Conservation (phyloP, 306 rosid genomes). For the Vigna mungo region DNA sequence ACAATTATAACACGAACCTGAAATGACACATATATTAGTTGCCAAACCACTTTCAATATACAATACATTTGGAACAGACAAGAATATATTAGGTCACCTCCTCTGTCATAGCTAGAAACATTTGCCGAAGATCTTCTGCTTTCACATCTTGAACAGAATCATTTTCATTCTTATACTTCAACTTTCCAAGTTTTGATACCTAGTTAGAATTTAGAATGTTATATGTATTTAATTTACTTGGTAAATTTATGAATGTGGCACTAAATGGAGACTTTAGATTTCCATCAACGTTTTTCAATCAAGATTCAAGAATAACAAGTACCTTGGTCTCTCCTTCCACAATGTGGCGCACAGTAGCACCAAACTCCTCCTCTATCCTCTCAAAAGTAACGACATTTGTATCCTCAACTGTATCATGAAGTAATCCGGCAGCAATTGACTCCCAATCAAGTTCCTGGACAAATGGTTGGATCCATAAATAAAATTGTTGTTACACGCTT, state of each 20-base stretch:
- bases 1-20: conserved; percentile 99
- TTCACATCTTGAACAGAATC: conserved; percentile 93
- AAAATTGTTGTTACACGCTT: conserved; percentile 35
- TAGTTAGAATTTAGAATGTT: conserved; percentile 46
- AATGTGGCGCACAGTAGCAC: conserved; percentile 85
- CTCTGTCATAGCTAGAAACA: conserved; percentile 99
- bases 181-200: conserved; percentile 97
- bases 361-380: conserved; percentile 94
- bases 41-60: conserved; percentile 39
- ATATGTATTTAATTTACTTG: conserved; percentile 40
- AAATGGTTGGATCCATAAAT: conserved; percentile 36
- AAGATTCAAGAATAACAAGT: conserved; percentile 35
- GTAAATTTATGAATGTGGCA: conserved; percentile 33
- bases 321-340: conserved; percentile 99
- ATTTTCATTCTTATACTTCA: conserved; percentile 81
- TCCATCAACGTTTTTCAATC: conserved; percentile 15
- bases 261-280: background rate
- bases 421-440: conserved; percentile 94
- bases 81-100: conserved; percentile 66
- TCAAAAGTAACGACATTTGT: conserved; percentile 89
- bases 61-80: conserved; percentile 36
- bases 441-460: conserved; percentile 97
- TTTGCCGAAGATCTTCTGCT: conserved; percentile 96
- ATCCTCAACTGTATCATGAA: conserved; percentile 98
- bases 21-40: conserved; percentile 46